Evolutionary conservation across 2,329 filamentous ascomycete genomes (phyloP), one percentile per base, ranked within the genome.

Genomic region (Setomelanomma holmii): DNA sequence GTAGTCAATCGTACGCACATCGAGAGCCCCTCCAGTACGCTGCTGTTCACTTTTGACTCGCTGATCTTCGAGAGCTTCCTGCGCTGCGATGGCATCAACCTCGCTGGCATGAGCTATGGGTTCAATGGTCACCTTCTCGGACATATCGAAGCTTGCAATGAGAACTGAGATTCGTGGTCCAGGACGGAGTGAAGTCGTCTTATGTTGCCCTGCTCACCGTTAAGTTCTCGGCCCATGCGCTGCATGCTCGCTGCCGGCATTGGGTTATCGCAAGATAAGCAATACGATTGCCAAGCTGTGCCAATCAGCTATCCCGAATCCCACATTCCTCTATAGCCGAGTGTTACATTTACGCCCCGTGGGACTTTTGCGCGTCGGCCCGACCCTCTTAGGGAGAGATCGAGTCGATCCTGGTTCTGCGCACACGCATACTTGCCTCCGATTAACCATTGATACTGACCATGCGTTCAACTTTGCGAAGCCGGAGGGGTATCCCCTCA

Each of bases 11-110:
- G 36, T 41, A 12, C 24, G 3, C 14, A 30, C 27, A 8, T 30
- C 27, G 27, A 30, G 27, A 17, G 51, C 43, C 12, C 54, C 59
- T 21, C 56, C 58, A n/a, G 35, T 33, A 21, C 55, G 51, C n/a
- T 47, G 40, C 34, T 61, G 46, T 20, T 54, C 49, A 12, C 42
- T 38, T 40, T 60, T 56, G 7, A 35, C 36, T 17, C 42, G 41
- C 22, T 58, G 48, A 38, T 61, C 58, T 17, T 59, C 58, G 34
- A 58, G 51, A 7, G 54, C 60, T 34, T 66, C 60, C 20, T 56
- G 56, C 5, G 40, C 41, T 23, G 45, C 49, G 21, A 60, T 44
- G 10, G 59, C 54, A 40, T 65, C 60, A 12, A 56, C 34, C 27
- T 58, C 54, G 11, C 41, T 49, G 10, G 34, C 39, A 16, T 38